A percentile compares a stretch with the other conserved stretches of the same genome.
These are phyloP conservation scores for Scheffersomyces spartinae DNA, from an alignment of 805 yeast species.

Conservation along the genomic window DNA sequence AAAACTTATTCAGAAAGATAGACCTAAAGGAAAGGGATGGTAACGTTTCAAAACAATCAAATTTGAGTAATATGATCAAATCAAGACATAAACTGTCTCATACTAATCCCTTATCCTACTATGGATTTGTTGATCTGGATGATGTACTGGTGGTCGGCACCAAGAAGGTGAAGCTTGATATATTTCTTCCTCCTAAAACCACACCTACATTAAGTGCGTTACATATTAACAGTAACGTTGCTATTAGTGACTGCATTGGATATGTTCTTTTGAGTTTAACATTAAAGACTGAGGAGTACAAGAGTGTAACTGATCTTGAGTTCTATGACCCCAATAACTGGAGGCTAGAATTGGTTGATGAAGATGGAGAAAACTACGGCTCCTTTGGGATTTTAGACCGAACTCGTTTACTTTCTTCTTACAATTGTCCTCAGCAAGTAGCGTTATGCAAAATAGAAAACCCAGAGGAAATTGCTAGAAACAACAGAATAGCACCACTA, in stretches of 20 bases:
- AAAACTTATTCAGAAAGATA: conserved; percentile 8
- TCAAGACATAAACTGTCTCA: conserved; percentile 21
- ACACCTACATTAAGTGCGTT: conserved; percentile 14
- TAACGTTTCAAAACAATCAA: conserved; percentile 14
- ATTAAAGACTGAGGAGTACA: conserved; percentile 1
- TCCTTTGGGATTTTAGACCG: conserved; percentile 81
- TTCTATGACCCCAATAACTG: conserved; percentile 52
- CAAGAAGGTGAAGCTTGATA: conserved; percentile 9
- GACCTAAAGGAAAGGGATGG: too few species aligned
- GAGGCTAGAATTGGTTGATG: conserved; percentile 78
- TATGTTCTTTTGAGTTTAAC: conserved; percentile 18
- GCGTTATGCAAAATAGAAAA: conserved; percentile 55
- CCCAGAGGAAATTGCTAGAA: conserved; percentile 29
- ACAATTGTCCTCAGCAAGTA: conserved; percentile 68
- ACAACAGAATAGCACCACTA: conserved; percentile 44
- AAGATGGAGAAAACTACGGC: conserved; percentile 88
- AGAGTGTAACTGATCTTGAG: conserved; percentile 1
- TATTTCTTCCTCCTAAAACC: conserved; percentile 24
- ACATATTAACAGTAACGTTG: conserved; percentile 13
- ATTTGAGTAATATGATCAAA: conserved; percentile 33
- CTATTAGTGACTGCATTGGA: conserved; percentile 30
- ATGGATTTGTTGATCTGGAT: conserved; percentile 23
- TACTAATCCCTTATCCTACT: conserved; percentile 34
- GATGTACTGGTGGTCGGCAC: conserved; percentile 6
- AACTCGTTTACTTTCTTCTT: conserved; percentile 49